These are phyloP conservation scores for Agaricus sinodeliciosus DNA, from an alignment of 768 basidiomycete species.

Conservation along the genomic window DNA sequence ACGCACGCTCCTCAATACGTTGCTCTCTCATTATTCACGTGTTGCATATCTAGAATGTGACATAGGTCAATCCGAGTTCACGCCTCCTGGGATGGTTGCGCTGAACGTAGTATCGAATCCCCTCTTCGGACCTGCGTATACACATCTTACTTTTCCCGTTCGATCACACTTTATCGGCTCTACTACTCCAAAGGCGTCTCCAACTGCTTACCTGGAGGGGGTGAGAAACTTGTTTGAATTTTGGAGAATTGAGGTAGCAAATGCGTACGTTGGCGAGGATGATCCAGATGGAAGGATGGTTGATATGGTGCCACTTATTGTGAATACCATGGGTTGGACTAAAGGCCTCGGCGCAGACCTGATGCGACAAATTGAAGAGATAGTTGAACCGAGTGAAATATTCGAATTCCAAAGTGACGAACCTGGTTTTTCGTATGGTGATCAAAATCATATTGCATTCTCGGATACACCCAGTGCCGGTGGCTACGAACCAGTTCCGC, in stretches of 20 bases:
- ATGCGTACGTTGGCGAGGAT: slow-evolving; percentile 23
- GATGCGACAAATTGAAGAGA: slow-evolving; percentile 58
- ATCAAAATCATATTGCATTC: background rate
- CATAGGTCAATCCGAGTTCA: slow-evolving; percentile 91
- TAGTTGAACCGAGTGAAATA: slow-evolving; percentile 52
- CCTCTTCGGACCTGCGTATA: slow-evolving; percentile 82
- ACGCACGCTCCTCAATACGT: slow-evolving; percentile 60
- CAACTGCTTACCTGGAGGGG: slow-evolving; percentile 67
- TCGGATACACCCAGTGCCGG: background rate
- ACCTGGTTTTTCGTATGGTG: background rate
- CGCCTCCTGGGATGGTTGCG: slow-evolving; percentile 78
- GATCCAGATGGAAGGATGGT: slow-evolving; percentile 32
- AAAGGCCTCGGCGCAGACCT: slow-evolving; percentile 90
- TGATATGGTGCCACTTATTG: slow-evolving; percentile 71
- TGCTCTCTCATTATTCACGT: slow-evolving; percentile 61
- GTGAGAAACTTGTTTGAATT: slow-evolving; percentile 60
- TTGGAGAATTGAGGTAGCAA: slow-evolving; percentile 66
- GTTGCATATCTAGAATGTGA: slow-evolving; percentile 94
- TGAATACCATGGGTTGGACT: slow-evolving; percentile 97
- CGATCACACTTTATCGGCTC: slow-evolving; percentile 80
- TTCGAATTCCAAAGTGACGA: slow-evolving; percentile 40
- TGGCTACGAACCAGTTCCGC: slow-evolving; percentile 10
- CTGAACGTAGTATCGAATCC: slow-evolving; percentile 64
- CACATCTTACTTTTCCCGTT: slow-evolving; percentile 68
- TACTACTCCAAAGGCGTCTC: slow-evolving; percentile 69